A percentile compares a stretch with the other conserved stretches of the same genome.
Conservation (phyloP, 2,329 filamentous ascomycete species). For the Penicillium sp. region DNA sequence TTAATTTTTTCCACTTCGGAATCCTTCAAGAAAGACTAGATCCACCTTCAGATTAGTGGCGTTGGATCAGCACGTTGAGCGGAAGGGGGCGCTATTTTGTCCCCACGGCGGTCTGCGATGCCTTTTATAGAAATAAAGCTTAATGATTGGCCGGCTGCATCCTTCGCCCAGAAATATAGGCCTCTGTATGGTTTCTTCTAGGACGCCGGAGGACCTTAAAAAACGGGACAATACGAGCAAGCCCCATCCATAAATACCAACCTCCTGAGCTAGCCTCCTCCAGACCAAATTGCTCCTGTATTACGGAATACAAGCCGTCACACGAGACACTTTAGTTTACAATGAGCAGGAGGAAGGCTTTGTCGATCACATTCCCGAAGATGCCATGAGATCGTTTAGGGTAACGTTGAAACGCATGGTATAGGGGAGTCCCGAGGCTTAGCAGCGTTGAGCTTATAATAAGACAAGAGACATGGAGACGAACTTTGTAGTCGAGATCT, state of each 20-base stretch:
- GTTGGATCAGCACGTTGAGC: conserved; percentile 15
- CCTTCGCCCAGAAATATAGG: background rate
- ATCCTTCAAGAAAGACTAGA: background rate
- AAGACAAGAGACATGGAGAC: background rate
- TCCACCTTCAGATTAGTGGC: conserved; percentile 14
- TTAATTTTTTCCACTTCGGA: background rate
- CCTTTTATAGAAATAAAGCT: background rate
- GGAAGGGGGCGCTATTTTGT: conserved; percentile 3
- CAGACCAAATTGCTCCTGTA: background rate
- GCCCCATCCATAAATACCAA: background rate
- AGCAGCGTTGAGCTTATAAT: background rate
- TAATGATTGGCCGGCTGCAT: background rate
- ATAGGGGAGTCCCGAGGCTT: background rate
- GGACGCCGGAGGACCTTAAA: background rate
- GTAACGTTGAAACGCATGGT: background rate
- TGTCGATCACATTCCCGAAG: conserved; percentile 11
- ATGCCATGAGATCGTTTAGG: background rate
- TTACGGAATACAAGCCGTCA: background rate
- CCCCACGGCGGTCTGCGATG: background rate
- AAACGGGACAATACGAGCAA: conserved; percentile 8
- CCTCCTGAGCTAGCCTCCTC: background rate
- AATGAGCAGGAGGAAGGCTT: background rate
- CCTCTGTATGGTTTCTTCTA: background rate
- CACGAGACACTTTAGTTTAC: background rate
- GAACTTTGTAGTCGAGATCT: background rate